Evolutionary conservation across 345 rosid species (phyloP), one percentile per base, ranked within the genome.

Genomic region (Citrus glauca): DNA sequence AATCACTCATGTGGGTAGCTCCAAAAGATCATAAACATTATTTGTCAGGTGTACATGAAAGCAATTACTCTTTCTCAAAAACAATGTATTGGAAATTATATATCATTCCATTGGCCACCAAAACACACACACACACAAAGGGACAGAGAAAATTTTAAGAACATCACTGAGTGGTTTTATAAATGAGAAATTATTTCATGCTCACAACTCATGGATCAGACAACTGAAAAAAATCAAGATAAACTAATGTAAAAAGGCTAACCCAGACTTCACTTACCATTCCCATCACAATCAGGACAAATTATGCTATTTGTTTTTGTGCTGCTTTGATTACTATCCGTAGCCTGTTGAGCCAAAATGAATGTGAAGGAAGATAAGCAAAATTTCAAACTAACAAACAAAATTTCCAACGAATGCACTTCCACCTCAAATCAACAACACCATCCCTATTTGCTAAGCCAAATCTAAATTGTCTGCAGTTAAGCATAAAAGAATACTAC

Each of bases 261-360:
- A 63, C 57, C 7, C 20, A 24, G 55, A 38, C 13, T 81, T 71
- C 11, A 22, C 83, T 84, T 84, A 91, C 97, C 97, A 45, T 89
- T 87, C 33, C 94, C 94, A 19, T 92, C 94, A 85, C 97, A 95
- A 13, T 93, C 90, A 40, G 83, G 33, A 80, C 99, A 95, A 57
- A 95, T 70, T 37, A 95, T 81, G 87, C 98, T 95, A 82, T 69
- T 87, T 27, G 19, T 0, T 80, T 91, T 91, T 65, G 90, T 53
- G 69, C 65, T 40, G 69, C 65, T 53, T 78, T 27, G 84, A 71
- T 78, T 80, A 60, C 82, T 48, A 66, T 82, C 65, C 55, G 88
- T 66, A 24, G 97, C 93, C 99, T 96, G 88, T 78, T 73, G 75
- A 74, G 78, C 50, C 69, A 80, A 32, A 60, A 77, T 64, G 60